These are phyloP conservation scores for Suillus brevipes DNA, from an alignment of 768 basidiomycete species.

Conservation along the genomic window DNA sequence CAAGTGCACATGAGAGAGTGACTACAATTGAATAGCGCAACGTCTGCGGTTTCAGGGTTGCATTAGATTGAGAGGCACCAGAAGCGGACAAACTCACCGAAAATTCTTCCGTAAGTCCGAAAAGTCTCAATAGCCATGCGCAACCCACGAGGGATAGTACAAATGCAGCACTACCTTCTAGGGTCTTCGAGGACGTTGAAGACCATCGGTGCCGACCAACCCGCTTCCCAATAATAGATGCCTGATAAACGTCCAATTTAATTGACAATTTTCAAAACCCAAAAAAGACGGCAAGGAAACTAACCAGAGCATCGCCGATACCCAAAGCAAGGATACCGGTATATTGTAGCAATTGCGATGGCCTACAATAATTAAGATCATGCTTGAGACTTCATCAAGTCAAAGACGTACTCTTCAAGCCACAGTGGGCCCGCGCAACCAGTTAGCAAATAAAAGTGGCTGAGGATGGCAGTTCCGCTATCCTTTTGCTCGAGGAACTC, in stretches of 20 bases:
- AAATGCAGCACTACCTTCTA: constrained; percentile 90
- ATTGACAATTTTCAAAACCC: background rate
- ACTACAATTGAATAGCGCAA: constrained; percentile 64
- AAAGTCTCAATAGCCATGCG: constrained; percentile 69
- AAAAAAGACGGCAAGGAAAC: constrained; percentile 25
- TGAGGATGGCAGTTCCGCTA: constrained; percentile 91
- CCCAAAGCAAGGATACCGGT: constrained; percentile 90
- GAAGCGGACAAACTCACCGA: constrained; percentile 55
- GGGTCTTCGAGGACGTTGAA: constrained; percentile 77
- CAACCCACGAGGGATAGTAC: constrained; percentile 64
- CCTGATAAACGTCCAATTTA: constrained; percentile 44
- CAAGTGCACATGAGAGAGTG: constrained; percentile 69
- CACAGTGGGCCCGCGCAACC: constrained; percentile 94
- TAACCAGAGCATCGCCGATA: constrained; percentile 89
- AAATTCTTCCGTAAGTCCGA: constrained; percentile 71
- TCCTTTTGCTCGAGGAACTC: constrained; percentile 97
- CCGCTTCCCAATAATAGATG: constrained; percentile 89
- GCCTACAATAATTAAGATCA: constrained; percentile 30
- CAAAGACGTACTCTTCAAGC: constrained; percentile 69
- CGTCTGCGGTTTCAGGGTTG: constrained; percentile 45
- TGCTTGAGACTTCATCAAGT: constrained; percentile 4
- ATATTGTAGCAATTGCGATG: constrained; percentile 57
- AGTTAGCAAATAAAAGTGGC: constrained; percentile 95
- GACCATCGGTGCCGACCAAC: constrained; percentile 85
- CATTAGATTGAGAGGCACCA: constrained; percentile 19